Conservation (phyloP, 2,329 filamentous ascomycete genomes). For the Penicillium sp. region DNA sequence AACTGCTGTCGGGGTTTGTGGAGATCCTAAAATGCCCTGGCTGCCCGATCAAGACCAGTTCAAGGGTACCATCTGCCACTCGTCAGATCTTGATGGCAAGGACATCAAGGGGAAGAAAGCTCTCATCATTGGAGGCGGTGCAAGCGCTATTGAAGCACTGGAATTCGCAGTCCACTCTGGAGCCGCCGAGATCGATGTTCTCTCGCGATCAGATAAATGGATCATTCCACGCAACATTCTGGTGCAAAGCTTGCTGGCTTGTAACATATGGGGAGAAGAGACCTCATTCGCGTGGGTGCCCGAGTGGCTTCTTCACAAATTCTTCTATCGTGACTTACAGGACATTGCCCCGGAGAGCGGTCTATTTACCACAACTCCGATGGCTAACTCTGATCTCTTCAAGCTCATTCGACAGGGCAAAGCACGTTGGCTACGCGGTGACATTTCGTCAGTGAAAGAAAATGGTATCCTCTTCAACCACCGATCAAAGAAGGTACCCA, state of each 20-base stretch:
- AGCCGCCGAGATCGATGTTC: not conserved
- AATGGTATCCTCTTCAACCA: conserved; percentile 70
- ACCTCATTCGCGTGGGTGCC: not conserved
- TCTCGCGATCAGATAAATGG: not conserved
- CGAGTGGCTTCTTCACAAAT: not conserved
- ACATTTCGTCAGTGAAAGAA: conserved; percentile 67
- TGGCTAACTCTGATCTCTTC: conserved; percentile 68
- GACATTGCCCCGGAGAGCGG: not conserved
- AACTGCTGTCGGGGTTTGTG: not conserved
- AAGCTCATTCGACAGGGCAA: conserved; percentile 69
- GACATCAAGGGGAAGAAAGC: not conserved
- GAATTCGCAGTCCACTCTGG: not conserved
- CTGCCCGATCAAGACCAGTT: not conserved
- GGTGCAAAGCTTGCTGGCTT: not conserved
- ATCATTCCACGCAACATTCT: not conserved
- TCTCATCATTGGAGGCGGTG: not conserved
- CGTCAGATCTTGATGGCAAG: not conserved
- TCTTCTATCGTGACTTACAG: not conserved
- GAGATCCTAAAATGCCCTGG: not conserved
- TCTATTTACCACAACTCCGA: not conserved
- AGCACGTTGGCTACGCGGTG: conserved; percentile 78
- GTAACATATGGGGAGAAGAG: not conserved
- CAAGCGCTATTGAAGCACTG: not conserved
- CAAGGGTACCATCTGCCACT: not conserved
- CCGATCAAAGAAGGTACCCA: conserved; percentile 69